Percentiles rank a stretch among this genome's conserved stretches.
Evolutionary conservation across 345 rosid genomes (phyloP).

Genomic region (Murraya koenigii): DNA sequence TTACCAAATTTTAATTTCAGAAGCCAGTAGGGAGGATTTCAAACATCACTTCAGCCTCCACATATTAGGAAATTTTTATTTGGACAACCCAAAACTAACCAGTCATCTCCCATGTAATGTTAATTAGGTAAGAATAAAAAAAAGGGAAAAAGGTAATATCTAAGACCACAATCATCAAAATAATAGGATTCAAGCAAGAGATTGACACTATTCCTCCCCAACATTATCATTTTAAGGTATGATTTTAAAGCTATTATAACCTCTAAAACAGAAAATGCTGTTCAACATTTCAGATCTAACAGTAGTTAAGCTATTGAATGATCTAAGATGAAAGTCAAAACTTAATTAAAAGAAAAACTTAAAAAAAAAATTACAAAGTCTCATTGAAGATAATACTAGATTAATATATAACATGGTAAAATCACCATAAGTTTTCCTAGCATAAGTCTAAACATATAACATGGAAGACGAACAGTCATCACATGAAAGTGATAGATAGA

Average conservation of each 20-base stretch:
- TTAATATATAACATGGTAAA: background rate
- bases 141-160: background rate
- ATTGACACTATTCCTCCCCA: background rate
- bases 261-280: background rate
- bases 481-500: background rate
- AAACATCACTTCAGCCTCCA: background rate
- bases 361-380: background rate
- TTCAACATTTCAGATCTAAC: background rate
- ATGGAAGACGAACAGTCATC: background rate
- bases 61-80: background rate
- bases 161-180: background rate
- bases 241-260: background rate
- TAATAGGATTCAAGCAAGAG: background rate
- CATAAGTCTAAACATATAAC: slow-evolving; percentile 7
- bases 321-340: background rate
- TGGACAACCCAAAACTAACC: background rate
- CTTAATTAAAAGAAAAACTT: background rate
- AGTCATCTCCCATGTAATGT: background rate
- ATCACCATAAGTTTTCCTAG: background rate
- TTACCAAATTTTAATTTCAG: background rate
- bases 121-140: background rate
- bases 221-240: background rate
- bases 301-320: background rate
- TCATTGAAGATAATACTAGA: background rate
- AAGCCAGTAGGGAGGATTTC: background rate